Base-by-base conservation (phyloP, 371 early-diverging fungal genomes). In the Apophysomyces sp. region DNA sequence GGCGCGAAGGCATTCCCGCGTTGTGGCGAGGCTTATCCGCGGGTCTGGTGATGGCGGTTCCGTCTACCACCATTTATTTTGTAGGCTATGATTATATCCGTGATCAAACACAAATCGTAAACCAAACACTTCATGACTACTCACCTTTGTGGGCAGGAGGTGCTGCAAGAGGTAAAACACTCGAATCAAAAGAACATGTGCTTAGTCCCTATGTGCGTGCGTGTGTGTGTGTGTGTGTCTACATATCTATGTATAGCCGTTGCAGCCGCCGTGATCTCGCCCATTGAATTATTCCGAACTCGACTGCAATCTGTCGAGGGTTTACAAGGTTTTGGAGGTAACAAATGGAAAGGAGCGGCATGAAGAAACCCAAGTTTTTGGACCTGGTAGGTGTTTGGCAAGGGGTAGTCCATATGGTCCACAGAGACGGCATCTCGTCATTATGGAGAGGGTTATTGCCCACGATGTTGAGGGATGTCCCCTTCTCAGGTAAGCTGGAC, bases 1-100 rank as follows among this genome's bases (percentile, higher is more conserved):
- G 85, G 39, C 71, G 87, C 40, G 98, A 98, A 78, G 98, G 98
- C 0, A 55, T 86, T 0, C 51, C 79, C 5, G 85, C 85, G 5
- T 78, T 98, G 34, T 98, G 96, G 95, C 78, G 93, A 60, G 98
- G 98, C 0, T 80, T 98, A 29, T 80, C 89, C 7, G 94, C 98
- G 3, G 91, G 96, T 1, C 72, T 98, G 63, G 77, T 89, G 18
- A 94, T 96, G 88, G 90, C 95, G 8, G 81, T 95, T 3, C 98
- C 98, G 0, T 86, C 98, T 3, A 97, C 96, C 0, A 89, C 94
- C 18, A 89, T 96, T 29, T 98, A 98, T 70, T 97, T 93, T 82
- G 89, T 94, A 0, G 97, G 97, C 3, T 98, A 98, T 69, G 98
- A 98, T 70, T 77, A 87, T 55, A 75, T 96, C 28, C 82, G 93